Conservation (phyloP, 768 basidiomycete species). For the Lactarius indigo region DNA sequence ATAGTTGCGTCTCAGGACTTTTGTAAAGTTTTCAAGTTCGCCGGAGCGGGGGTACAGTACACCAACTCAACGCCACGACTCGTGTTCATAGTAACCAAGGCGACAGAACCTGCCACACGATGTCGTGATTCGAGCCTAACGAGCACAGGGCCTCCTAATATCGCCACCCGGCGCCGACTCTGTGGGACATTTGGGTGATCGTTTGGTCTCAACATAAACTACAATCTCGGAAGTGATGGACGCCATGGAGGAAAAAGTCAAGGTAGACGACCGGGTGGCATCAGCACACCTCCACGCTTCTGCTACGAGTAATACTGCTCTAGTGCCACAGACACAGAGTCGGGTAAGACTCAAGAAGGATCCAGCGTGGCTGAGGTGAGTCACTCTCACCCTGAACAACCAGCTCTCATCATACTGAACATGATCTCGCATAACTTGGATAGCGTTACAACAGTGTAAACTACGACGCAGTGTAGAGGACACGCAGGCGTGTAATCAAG, state of each 20-base stretch:
- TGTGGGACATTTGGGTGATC: background rate
- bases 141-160: background rate
- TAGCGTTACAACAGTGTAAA: too few relatives aligned
- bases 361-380: background rate
- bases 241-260: background rate
- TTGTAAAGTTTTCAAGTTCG: background rate
- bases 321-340: background rate
- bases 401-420: background rate
- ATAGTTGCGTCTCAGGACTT: too few relatives aligned
- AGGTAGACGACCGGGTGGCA: background rate
- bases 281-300: background rate
- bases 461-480: too few relatives aligned
- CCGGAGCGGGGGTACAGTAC: background rate
- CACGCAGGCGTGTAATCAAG: too few relatives aligned
- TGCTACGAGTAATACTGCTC: background rate
- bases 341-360: background rate
- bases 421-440: background rate
- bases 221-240: background rate
- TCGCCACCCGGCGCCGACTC: background rate
- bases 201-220: background rate
- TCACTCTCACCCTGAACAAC: background rate
- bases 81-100: too few relatives aligned
- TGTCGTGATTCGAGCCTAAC: background rate
- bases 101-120: background rate
- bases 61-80: background rate